Evolutionary conservation across 108 stramenopile species (phyloP).

Genomic region (Fistulifera pelliculosa): DNA sequence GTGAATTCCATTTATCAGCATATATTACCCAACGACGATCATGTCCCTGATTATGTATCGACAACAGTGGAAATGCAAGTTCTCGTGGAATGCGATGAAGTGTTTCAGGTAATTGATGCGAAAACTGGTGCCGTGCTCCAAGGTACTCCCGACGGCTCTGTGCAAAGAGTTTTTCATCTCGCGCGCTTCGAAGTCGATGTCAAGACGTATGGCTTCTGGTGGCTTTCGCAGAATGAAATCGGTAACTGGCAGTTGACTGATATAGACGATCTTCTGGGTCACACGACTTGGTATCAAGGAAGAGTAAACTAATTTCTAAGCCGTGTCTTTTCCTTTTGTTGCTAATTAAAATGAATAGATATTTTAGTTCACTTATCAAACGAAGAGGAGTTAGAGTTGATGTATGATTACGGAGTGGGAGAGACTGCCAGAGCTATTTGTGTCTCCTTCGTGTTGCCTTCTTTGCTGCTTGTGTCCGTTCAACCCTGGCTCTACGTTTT

Average conservation of each 20-base stretch:
- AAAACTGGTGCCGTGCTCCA: slow-evolving; percentile 37
- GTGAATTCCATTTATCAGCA: neutral
- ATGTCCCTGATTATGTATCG: neutral
- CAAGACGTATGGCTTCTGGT: slow-evolving; percentile 5
- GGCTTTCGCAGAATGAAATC: slow-evolving; percentile 11
- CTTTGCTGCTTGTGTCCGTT: no score
- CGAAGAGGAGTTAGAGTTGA: no score
- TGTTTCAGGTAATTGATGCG: slow-evolving; percentile 42
- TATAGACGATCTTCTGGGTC: slow-evolving; percentile 53
- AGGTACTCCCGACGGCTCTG: slow-evolving; percentile 26
- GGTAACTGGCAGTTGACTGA: slow-evolving; percentile 52
- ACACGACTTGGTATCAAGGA: slow-evolving; percentile 33
- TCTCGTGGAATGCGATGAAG: slow-evolving; percentile 41
- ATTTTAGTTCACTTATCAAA: no score
- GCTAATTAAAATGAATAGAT: no score
- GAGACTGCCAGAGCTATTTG: no score
- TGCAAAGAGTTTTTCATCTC: slow-evolving; percentile 35
- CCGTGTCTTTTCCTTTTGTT: neutral
- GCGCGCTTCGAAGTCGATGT: slow-evolving; percentile 39
- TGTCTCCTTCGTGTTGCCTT: no score
- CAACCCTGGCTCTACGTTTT: no score
- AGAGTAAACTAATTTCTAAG: neutral
- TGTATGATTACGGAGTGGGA: no score
- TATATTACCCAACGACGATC: neutral
- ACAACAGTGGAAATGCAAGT: slow-evolving; percentile 45